Evolutionary conservation across 306 rosid species (phyloP).

Genomic region (Hippophae tibetana): DNA sequence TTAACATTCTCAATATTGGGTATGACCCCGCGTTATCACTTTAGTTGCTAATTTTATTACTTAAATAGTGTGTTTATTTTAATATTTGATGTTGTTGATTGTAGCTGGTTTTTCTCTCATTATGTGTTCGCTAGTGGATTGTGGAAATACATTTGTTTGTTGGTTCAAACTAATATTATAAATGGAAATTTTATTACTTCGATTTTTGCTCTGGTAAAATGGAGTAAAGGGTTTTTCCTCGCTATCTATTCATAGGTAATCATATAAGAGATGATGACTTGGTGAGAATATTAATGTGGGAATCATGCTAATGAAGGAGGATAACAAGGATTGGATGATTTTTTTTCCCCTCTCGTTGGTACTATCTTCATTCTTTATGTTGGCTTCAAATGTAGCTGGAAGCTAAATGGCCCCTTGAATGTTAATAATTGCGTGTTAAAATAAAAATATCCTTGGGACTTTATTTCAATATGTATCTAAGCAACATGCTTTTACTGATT

Average conservation of each 20-base stretch:
- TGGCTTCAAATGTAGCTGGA: not conserved
- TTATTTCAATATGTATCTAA: too few relatives aligned
- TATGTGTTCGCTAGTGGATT: not conserved
- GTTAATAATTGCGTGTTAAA: too few relatives aligned
- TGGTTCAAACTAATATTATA: too few relatives aligned
- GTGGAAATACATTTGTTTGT: too few relatives aligned
- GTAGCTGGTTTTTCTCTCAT: not conserved
- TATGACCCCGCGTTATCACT: conserved; percentile 20
- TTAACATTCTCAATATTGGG: conserved; percentile 90
- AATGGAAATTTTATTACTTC: not conserved
- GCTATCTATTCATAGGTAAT: not conserved
- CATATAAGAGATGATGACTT: not conserved
- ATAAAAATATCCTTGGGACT: too few relatives aligned
- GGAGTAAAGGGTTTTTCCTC: not conserved
- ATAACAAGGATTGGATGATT: not conserved
- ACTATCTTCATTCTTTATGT: not conserved
- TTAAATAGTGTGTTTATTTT: not conserved
- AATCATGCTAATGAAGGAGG: not conserved
- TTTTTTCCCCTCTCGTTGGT: not conserved
- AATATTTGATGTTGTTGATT: not conserved
- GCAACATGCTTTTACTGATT: too few relatives aligned
- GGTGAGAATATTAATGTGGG: not conserved
- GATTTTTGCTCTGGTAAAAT: not conserved
- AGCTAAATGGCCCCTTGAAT: too few relatives aligned
- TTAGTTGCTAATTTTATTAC: not conserved